Evolutionary conservation across 352 stramenopile species (phyloP).

Genomic region (Labyrinthula sp.): DNA sequence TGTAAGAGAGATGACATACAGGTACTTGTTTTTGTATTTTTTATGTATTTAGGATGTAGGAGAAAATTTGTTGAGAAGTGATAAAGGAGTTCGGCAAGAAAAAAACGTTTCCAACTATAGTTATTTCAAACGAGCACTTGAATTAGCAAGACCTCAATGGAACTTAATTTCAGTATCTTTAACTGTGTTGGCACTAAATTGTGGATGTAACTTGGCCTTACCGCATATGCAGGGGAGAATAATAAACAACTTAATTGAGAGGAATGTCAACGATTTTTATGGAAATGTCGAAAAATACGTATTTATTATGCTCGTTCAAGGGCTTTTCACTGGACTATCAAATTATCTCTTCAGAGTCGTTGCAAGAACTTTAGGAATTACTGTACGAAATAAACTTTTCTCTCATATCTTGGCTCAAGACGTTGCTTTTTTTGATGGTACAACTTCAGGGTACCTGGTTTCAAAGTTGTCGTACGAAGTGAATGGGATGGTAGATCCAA

Average conservation of each 20-base stretch:
- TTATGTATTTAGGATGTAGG: too few species aligned
- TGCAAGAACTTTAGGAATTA: conserved; percentile 26
- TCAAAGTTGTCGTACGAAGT: conserved; percentile 20
- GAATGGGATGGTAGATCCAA: conserved; percentile 28
- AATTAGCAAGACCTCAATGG: too few species aligned
- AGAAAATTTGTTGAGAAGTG: too few species aligned
- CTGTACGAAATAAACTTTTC: conserved; percentile 29
- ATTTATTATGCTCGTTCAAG: conserved; percentile 29
- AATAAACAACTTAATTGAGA: conserved; percentile 34
- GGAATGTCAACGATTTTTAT: conserved; percentile 28
- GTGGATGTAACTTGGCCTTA: conserved; percentile 29
- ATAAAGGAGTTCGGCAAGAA: too few species aligned
- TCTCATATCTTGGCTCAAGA: conserved; percentile 41
- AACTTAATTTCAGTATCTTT: too few species aligned
- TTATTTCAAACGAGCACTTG: too few species aligned
- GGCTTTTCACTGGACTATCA: conserved; percentile 32
- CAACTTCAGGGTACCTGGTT: conserved; percentile 35
- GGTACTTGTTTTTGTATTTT: too few species aligned
- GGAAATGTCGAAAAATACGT: conserved; percentile 28
- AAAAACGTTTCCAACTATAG: too few species aligned
- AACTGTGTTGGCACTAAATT: too few species aligned
- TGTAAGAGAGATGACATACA: too few species aligned
- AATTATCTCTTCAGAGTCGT: conserved; percentile 31
- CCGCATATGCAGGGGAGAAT: conserved; percentile 36
- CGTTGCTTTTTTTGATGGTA: conserved; percentile 45